Base-by-base conservation (phyloP, 768 basidiomycete species). In the Auricularia heimuer region DNA sequence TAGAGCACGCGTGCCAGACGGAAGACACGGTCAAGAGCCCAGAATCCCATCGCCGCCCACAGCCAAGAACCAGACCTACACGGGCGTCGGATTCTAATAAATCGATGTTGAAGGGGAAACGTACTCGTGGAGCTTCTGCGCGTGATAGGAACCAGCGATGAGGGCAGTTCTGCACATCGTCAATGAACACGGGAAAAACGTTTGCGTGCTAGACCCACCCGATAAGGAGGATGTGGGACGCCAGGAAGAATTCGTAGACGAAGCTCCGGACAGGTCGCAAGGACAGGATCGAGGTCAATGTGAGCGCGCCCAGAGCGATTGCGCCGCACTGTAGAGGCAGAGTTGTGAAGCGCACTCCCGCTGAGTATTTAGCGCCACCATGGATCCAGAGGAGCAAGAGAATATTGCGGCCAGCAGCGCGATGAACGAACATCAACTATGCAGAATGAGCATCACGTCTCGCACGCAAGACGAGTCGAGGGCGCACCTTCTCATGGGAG, bases 1-100 rank as follows among this genome's bases (percentile, higher is more conserved):
- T 75, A 63, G 51, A 68, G 7, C 3, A 83, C 70, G 10, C 84
- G 81, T 16, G 76, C 64, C 24, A 77, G 10, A 18, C 85, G 82
- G 61, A 85, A 67, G 34, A 79, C 64, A 42, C 83, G 79, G 69
- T 87, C 86, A 56, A 85, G 67, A 0, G 75, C 82, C 84, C 84
- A 85, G 67, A 67, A 86, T 76, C 0, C 60, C 62, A 39, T 62
- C 2, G 79, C 73, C 3, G 82, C 82, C 79, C 81, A 85, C 35
- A 83, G 69, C 64, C 77, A 81, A 63, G 64, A 69, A 67, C 16
- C 75, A 76, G 44, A n/a, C 21, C 2, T 47, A 2, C 47, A 34
- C 36, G 37, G n/a, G 11, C 62, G 21, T 37, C 18, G 33, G 74
- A 29, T 29, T 29, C 29, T 29, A 29, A 29, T 29, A 29, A 29